phyloP scores from a whole-genome alignment of 305 asterid species.

The Rubia peregrina region DNA sequence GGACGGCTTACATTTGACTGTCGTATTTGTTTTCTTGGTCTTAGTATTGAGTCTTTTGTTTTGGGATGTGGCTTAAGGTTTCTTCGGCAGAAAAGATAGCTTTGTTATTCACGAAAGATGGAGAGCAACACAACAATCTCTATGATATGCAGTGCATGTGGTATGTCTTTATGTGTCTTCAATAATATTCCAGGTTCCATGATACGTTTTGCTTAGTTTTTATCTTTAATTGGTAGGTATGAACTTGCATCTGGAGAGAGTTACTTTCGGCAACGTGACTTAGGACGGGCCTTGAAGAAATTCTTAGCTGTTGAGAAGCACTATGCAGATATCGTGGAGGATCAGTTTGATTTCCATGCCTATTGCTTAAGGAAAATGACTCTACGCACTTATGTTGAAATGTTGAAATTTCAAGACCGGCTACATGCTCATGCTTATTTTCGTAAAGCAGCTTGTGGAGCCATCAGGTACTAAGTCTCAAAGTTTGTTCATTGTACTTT shows the following conservation, averaged over 20 bases:
- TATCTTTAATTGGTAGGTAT: conserved; percentile 45
- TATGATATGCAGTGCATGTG: conserved; percentile 99
- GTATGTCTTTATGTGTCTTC: conserved; percentile 33
- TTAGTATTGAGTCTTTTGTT: conserved; percentile 16
- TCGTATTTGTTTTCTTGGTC: conserved; percentile 1
- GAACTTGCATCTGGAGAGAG: conserved; percentile 97
- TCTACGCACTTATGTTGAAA: conserved; percentile 81
- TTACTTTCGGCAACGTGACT: conserved; percentile 79
- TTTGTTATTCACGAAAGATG: conserved; percentile 88
- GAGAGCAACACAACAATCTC: conserved; percentile 95
- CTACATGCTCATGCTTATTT: conserved; percentile 91
- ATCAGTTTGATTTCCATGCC: conserved; percentile 97
- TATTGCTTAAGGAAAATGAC: conserved; percentile 99
- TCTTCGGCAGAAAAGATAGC: conserved; percentile 90
- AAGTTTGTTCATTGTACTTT: not conserved
- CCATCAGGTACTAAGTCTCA: conserved; percentile 48
- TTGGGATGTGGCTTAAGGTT: conserved; percentile 45
- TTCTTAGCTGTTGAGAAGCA: conserved; percentile 96
- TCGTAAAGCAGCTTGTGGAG: conserved; percentile 90
- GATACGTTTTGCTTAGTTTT: conserved; percentile 5
- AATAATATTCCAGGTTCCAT: not conserved
- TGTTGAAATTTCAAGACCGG: conserved; percentile 90
- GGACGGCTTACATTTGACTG: not conserved
- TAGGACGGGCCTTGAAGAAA: conserved; percentile 95
- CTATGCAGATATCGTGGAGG: conserved; percentile 92